Conservation (phyloP, 1,284 basidiomycete genomes). For the Phenoliferia sp. region DNA sequence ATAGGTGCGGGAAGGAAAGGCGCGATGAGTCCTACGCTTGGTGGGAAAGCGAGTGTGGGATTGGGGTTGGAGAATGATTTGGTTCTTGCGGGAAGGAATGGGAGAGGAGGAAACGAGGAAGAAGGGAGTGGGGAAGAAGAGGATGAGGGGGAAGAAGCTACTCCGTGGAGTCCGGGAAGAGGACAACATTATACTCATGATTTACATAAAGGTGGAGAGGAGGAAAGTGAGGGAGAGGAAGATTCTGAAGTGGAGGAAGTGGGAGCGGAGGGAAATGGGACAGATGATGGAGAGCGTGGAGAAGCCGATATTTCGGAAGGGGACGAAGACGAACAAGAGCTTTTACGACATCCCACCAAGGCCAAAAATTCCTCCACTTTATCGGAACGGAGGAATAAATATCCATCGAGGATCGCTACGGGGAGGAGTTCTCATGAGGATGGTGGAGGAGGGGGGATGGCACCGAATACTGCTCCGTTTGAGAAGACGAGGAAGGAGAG, state of each 20-base stretch:
- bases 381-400: no score
- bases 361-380: no score
- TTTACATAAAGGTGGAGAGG: background rate
- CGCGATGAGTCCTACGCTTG: no score
- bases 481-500: background rate
- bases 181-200: constrained; percentile 14
- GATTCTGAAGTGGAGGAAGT: constrained; percentile 1
- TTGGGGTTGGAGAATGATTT: background rate
- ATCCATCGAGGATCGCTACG: no score
- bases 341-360: no score
- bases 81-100: background rate
- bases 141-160: background rate
- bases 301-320: no score
- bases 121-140: background rate
- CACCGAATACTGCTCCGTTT: background rate
- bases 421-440: no score
- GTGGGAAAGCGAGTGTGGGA: background rate
- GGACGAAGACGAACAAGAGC: no score
- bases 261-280: background rate
- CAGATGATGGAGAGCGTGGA: background rate
- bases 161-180: background rate
- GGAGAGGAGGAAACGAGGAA: background rate
- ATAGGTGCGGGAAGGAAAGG: no score
- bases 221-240: background rate
- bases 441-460: background rate